phyloP scores from a whole-genome alignment of 306 rosid species.

The Boehmeria nivea region DNA sequence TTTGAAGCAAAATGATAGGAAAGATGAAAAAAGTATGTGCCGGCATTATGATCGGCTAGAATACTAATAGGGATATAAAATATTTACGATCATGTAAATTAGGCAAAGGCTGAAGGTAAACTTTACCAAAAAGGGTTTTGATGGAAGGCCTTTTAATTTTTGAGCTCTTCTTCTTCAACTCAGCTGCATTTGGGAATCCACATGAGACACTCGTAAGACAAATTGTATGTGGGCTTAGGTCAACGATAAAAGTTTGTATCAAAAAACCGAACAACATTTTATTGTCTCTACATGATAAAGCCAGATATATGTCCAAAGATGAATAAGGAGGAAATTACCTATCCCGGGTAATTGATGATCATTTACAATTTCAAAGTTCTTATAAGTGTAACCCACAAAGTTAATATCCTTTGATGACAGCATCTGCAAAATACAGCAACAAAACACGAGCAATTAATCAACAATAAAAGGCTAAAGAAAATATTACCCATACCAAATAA shows the following conservation, averaged over 20 bases:
- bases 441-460: constrained; percentile 24
- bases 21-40: no score
- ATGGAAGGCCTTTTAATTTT: constrained; percentile 88
- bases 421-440: constrained; percentile 64
- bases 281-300: no score
- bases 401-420: constrained; percentile 85
- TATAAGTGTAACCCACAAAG: constrained; percentile 95
- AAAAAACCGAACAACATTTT: no score
- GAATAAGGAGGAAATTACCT: constrained; percentile 41
- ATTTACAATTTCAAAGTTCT: constrained; percentile 87
- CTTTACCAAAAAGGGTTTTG: constrained; percentile 81
- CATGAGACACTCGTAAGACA: not conserved
- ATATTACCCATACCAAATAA: not conserved
- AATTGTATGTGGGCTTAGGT: not conserved
- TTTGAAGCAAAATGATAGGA: not conserved
- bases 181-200: constrained; percentile 72
- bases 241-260: not conserved
- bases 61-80: no score
- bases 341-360: constrained; percentile 86
- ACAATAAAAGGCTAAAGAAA: not conserved
- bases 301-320: not conserved
- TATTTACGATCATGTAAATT: no score
- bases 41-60: no score
- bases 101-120: no score
- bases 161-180: constrained; percentile 86